phyloP scores from a whole-genome alignment of 202 grass and related monocot species.

The Miscanthus sacchariflorus region DNA sequence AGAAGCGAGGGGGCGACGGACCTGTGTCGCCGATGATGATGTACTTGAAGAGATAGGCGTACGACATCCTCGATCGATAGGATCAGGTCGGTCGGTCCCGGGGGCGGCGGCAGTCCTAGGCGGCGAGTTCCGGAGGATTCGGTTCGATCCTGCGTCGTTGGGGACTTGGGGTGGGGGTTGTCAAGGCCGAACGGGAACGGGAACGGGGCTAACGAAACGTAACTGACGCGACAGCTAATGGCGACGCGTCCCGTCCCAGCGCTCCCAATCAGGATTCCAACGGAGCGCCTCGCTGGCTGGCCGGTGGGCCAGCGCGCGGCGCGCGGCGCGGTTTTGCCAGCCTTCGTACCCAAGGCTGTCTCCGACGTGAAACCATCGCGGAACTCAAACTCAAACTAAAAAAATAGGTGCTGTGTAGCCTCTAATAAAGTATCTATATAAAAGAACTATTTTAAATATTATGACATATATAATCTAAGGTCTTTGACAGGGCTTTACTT shows the following conservation, averaged over 20 bases:
- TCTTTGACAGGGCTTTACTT: too few species aligned
- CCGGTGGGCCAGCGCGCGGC: neutral
- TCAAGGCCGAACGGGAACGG: neutral
- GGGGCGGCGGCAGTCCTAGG: constrained; percentile 4
- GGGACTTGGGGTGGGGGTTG: neutral
- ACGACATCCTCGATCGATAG: constrained; percentile 71
- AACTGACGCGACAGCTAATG: constrained; percentile 36
- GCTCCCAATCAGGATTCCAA: constrained; percentile 11
- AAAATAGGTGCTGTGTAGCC: too few species aligned
- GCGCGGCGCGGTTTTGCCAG: neutral
- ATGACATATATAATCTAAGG: too few species aligned
- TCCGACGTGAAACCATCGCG: too few species aligned
- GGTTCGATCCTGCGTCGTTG: neutral
- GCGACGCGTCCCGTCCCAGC: constrained; percentile 7
- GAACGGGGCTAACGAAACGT: neutral
- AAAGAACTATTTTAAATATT: too few species aligned
- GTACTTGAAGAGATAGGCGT: constrained; percentile 98
- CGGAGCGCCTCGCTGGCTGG: neutral
- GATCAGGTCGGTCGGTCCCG: neutral
- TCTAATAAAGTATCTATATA: too few species aligned
- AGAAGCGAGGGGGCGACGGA: neutral
- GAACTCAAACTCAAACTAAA: too few species aligned
- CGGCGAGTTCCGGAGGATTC: constrained; percentile 16
- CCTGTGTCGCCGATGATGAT: constrained; percentile 99
- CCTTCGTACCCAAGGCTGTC: too few species aligned